A percentile compares a stretch with the other conserved stretches of the same genome.
Evolutionary conservation across 1,139 yeast species (phyloP).

Genomic region (Lodderomyces pseudojiufengensis): DNA sequence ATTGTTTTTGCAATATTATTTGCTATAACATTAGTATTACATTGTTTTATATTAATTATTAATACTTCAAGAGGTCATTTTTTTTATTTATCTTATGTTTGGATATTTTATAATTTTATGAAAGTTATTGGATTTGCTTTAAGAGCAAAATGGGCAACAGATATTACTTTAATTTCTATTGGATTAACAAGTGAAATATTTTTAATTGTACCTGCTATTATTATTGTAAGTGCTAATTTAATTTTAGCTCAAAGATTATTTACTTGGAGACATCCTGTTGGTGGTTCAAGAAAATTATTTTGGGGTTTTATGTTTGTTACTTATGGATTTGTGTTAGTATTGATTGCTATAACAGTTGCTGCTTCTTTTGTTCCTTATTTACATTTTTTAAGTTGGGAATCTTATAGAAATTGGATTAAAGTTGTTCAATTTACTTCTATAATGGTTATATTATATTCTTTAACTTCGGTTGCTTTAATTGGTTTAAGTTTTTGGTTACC

Average conservation of each 20-base stretch:
- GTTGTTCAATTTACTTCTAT: slow-evolving; percentile 31
- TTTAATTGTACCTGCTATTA: slow-evolving; percentile 31
- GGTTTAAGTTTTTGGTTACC: slow-evolving; percentile 39
- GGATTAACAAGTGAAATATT: slow-evolving; percentile 35
- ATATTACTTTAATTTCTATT: slow-evolving; percentile 21
- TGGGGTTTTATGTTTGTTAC: slow-evolving; percentile 32
- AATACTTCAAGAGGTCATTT: slow-evolving; percentile 35
- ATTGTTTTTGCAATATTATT: slow-evolving; percentile 30
- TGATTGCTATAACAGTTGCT: slow-evolving; percentile 31
- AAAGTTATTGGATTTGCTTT: slow-evolving; percentile 30
- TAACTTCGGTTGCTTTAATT: slow-evolving; percentile 35
- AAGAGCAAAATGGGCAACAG: slow-evolving; percentile 29
- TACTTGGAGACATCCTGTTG: slow-evolving; percentile 49
- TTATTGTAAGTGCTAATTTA: slow-evolving; percentile 36
- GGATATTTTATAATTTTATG: slow-evolving; percentile 29
- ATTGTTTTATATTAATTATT: slow-evolving; percentile 25
- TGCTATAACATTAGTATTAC: slow-evolving; percentile 23
- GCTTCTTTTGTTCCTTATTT: slow-evolving; percentile 36
- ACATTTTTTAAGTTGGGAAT: slow-evolving; percentile 22
- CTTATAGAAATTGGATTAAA: slow-evolving; percentile 24
- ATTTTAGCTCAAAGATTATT: slow-evolving; percentile 41
- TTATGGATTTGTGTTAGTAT: slow-evolving; percentile 28
- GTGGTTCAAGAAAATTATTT: slow-evolving; percentile 38
- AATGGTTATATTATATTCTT: slow-evolving; percentile 31
- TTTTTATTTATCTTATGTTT: slow-evolving; percentile 31